A percentile compares a stretch with the other conserved stretches of the same genome.
Evolutionary conservation across 1,139 yeast genomes (phyloP).

Genomic region (Sugiyamaella grinbergsii): DNA sequence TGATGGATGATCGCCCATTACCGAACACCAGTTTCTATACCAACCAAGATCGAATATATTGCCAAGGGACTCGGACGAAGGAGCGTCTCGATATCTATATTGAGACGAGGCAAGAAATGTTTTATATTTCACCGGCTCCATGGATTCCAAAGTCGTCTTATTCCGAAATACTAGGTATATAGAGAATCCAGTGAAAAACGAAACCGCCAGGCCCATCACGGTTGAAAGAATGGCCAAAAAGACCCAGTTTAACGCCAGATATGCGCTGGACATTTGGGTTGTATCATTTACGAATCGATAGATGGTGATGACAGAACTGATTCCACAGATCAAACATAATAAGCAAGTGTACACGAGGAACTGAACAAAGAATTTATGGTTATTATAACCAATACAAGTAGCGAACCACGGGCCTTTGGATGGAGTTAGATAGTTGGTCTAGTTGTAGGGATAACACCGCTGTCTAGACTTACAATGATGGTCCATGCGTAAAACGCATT

Average conservation of each 20-base stretch:
- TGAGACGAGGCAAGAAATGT: conserved; percentile 48
- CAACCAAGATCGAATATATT: conserved; percentile 79
- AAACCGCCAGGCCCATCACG: conserved; percentile 65
- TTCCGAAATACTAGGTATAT: conserved; percentile 53
- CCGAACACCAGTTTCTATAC: conserved; percentile 58
- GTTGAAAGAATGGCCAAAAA: conserved; percentile 60
- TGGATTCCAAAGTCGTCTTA: conserved; percentile 79
- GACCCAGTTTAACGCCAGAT: conserved; percentile 61
- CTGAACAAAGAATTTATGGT: conserved; percentile 79
- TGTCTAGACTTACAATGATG: conserved; percentile 66
- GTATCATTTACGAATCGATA: conserved; percentile 55
- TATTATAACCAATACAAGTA: conserved; percentile 78
- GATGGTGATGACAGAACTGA: conserved; percentile 48
- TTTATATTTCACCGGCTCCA: conserved; percentile 59
- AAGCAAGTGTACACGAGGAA: conserved; percentile 61
- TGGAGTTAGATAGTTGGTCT: not conserved
- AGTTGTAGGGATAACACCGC: too few species aligned
- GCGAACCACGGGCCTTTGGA: conserved; percentile 83
- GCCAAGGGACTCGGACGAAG: conserved; percentile 49
- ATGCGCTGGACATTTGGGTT: conserved; percentile 36
- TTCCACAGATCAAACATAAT: conserved; percentile 50
- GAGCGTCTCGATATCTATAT: conserved; percentile 46
- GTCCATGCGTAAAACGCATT: conserved; percentile 49
- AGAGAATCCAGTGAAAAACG: conserved; percentile 60
- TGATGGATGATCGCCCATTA: conserved; percentile 67